Evolutionary conservation across 306 rosid species (phyloP).

Genomic region (Vigna radiata): DNA sequence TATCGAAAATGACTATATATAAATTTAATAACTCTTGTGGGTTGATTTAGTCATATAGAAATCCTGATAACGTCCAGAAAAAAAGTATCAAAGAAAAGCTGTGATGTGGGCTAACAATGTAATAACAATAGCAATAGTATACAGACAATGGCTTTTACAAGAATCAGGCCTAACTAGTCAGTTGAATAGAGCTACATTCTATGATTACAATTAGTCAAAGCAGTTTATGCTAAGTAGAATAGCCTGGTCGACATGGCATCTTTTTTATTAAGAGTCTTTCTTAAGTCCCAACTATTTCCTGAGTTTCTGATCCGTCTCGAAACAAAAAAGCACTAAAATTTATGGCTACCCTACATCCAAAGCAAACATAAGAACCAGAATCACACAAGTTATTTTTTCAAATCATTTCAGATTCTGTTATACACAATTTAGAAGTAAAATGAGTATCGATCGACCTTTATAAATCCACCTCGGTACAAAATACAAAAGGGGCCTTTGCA

Average conservation of each 20-base stretch:
- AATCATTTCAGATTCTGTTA: conserved; percentile 47
- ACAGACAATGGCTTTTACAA: background rate
- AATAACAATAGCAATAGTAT: background rate
- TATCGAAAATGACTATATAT: background rate
- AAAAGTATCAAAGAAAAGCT: background rate
- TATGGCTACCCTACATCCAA: background rate
- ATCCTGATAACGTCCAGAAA: background rate
- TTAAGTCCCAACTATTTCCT: background rate
- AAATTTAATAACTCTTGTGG: background rate
- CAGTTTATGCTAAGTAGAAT: conserved; percentile 2
- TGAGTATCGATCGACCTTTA: conserved; percentile 51
- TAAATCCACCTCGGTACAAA: conserved; percentile 58
- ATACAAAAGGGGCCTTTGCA: conserved; percentile 53
- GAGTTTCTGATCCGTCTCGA: background rate
- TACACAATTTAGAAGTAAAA: conserved; percentile 63
- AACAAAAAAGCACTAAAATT: background rate
- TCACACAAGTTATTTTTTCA: conserved; percentile 43
- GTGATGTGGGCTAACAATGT: background rate
- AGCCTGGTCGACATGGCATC: background rate
- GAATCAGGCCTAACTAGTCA: background rate
- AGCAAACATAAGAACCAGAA: conserved; percentile 26
- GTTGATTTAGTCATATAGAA: background rate
- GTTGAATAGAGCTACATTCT: background rate
- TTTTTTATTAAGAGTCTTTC: background rate
- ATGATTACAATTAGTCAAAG: background rate